Base-by-base conservation (phyloP, 768 basidiomycete genomes). In the Trametes meyenii region DNA sequence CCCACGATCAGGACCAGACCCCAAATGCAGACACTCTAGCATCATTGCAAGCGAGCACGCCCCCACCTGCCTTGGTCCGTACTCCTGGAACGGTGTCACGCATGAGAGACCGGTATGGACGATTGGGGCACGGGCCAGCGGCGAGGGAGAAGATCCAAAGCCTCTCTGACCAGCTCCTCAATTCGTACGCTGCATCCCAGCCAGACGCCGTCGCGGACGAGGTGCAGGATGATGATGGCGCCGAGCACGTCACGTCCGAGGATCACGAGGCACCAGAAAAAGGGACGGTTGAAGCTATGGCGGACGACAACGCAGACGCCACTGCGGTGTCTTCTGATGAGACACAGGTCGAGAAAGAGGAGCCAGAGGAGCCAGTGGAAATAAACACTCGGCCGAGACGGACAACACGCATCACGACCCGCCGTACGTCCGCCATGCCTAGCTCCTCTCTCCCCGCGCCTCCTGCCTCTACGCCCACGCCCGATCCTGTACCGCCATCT, bases 91-190 rank as follows among this genome's bases (percentile, higher is more conserved):
- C 79, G 12, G 59, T 74, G 14, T 75, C 73, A 48, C 75, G 78
- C 50, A 82, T 80, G 75, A 82, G 76, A 72, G 72, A 74, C 49
- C 76, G 80, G 17, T 62, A 69, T 50, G 78, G 78, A 0, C 74
- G 70, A 55, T 58, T 72, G 38, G 69, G 62, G n/a, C 43, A 42
- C 4, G 24, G 19, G n/a, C 23, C 50, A 7, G 35, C 23, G 17
- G 35, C 23, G 17, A 49, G 60, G 29, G 33, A 58, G 42, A 48
- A 36, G 13, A 38, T 57, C 10, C 46, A 65, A 3, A 62, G 55
- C 16, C 57, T 65, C 13, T 60, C 61, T n/a, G 33, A 55, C 16
- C 54, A 61, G 36, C 29, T 60, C 17, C 38, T 55, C 3, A 49
- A 42, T 33, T 33, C 44, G 16, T 29, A 26, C 23, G 8, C 36